These are phyloP conservation scores for Pilasporangium apinafurcum DNA, from an alignment of 352 stramenopile species.

Conservation along the genomic window DNA sequence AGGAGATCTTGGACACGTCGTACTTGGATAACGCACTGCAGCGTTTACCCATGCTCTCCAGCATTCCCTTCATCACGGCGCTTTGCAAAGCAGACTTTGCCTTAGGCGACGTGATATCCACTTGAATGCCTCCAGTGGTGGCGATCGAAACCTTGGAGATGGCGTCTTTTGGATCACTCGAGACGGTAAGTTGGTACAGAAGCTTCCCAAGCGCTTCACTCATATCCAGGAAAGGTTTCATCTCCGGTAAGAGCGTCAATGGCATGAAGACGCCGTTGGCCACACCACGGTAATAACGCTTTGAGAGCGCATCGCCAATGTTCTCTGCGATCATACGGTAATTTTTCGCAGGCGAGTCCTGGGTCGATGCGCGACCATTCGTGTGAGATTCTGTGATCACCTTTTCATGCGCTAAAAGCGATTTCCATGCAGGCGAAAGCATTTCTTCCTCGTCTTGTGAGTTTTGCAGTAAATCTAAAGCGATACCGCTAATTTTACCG, in stretches of 20 bases:
- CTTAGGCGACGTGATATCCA: constrained; percentile 75
- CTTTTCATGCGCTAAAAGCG: constrained; percentile 83
- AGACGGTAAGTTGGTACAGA: constrained; percentile 57
- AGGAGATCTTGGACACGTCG: constrained; percentile 18
- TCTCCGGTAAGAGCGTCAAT: constrained; percentile 66
- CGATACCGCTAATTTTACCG: constrained; percentile 80
- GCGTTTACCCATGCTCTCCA: constrained; percentile 46
- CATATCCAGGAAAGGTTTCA: constrained; percentile 75
- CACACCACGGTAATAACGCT: constrained; percentile 70
- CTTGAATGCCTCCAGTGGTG: constrained; percentile 50
- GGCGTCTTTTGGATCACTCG: constrained; percentile 49
- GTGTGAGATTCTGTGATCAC: constrained; percentile 87
- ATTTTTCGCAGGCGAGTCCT: constrained; percentile 60
- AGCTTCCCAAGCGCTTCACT: constrained; percentile 69
- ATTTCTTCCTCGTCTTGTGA: constrained; percentile 9
- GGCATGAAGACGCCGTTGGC: constrained; percentile 84
- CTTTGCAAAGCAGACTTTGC: constrained; percentile 67
- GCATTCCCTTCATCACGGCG: constrained; percentile 65
- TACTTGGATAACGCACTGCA: not conserved
- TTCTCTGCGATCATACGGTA: constrained; percentile 79
- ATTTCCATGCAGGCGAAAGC: constrained; percentile 33
- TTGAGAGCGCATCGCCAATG: constrained; percentile 57
- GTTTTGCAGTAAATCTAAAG: constrained; percentile 67
- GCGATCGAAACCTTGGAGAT: constrained; percentile 64
- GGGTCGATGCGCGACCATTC: constrained; percentile 83